Conservation (phyloP, 805 yeast species). For the Dipodascus albidus region DNA sequence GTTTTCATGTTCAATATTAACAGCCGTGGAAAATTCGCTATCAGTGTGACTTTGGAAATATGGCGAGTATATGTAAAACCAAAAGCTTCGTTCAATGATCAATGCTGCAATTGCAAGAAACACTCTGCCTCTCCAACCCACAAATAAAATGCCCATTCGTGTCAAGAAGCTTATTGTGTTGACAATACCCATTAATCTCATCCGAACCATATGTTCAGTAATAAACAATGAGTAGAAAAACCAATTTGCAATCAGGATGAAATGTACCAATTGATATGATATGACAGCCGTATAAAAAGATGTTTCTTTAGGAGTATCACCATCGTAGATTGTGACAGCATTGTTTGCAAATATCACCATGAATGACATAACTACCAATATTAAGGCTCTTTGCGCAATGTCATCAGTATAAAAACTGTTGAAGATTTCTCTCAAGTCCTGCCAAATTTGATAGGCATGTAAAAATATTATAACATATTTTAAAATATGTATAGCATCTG, state of each 20-base stretch:
- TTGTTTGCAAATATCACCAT: slow-evolving; percentile 43
- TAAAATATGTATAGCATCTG: slow-evolving; percentile 35
- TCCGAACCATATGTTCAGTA: slow-evolving; percentile 37
- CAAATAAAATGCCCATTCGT: slow-evolving; percentile 37
- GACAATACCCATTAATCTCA: slow-evolving; percentile 29
- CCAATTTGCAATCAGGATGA: slow-evolving; percentile 27
- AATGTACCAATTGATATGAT: slow-evolving; percentile 37
- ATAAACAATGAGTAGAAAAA: slow-evolving; percentile 33
- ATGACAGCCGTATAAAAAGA: slow-evolving; percentile 26
- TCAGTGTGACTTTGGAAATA: slow-evolving; percentile 31
- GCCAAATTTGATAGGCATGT: slow-evolving; percentile 57
- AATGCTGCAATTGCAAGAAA: slow-evolving; percentile 37
- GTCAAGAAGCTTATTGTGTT: slow-evolving; percentile 19
- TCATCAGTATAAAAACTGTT: slow-evolving; percentile 55
- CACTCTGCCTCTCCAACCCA: slow-evolving; percentile 32
- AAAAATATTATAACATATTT: slow-evolving; percentile 40
- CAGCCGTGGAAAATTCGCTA: slow-evolving; percentile 42
- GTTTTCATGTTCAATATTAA: slow-evolving; percentile 56
- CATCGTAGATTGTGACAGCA: slow-evolving; percentile 29
- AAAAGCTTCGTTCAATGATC: slow-evolving; percentile 21
- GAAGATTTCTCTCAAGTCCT: slow-evolving; percentile 52
- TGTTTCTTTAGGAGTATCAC: slow-evolving; percentile 17
- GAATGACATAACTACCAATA: slow-evolving; percentile 41
- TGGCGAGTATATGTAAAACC: slow-evolving; percentile 37
- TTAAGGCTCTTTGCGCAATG: slow-evolving; percentile 38